Percentiles rank a stretch among this genome's conserved stretches.
Conservation (phyloP, 257 asterid species). For the Oldenlandia corymbosa region DNA sequence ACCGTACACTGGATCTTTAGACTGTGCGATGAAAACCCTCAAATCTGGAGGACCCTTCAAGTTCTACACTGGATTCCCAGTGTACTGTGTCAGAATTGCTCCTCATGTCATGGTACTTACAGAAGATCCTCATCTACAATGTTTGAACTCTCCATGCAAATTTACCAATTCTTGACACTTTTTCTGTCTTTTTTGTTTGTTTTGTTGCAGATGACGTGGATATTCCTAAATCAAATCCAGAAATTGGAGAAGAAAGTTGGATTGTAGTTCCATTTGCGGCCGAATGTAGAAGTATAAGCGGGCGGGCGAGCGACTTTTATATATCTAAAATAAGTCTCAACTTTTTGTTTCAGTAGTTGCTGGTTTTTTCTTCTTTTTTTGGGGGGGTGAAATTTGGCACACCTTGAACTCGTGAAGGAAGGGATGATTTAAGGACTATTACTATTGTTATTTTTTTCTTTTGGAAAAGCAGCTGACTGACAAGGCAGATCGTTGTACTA, state of each 20-base stretch:
- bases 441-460: no score
- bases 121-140: background rate
- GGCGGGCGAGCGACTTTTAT: slow-evolving; percentile 17
- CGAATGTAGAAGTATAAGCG: slow-evolving; percentile 2
- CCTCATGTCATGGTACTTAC: slow-evolving; percentile 97
- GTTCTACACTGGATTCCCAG: slow-evolving; percentile 93
- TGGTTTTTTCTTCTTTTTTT: background rate
- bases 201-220: slow-evolving; percentile 86
- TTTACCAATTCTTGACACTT: background rate
- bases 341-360: slow-evolving; percentile 18
- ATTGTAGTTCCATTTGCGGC: slow-evolving; percentile 31
- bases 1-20: slow-evolving; percentile 82
- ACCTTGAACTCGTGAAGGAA: slow-evolving; percentile 10
- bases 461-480: slow-evolving; percentile 13
- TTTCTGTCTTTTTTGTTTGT: no score
- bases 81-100: slow-evolving; percentile 87
- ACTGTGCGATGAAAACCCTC: slow-evolving; percentile 70
- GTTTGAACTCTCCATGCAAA: background rate
- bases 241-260: slow-evolving; percentile 57
- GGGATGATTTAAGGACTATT: slow-evolving; percentile 7
- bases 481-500: slow-evolving; percentile 21
- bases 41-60: slow-evolving; percentile 79
- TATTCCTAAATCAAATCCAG: slow-evolving; percentile 84
- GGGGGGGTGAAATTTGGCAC: slow-evolving; percentile 14
- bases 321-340: slow-evolving; percentile 27